Conservation (phyloP, 352 stramenopile genomes). For the Elongisporangium anandrum region DNA sequence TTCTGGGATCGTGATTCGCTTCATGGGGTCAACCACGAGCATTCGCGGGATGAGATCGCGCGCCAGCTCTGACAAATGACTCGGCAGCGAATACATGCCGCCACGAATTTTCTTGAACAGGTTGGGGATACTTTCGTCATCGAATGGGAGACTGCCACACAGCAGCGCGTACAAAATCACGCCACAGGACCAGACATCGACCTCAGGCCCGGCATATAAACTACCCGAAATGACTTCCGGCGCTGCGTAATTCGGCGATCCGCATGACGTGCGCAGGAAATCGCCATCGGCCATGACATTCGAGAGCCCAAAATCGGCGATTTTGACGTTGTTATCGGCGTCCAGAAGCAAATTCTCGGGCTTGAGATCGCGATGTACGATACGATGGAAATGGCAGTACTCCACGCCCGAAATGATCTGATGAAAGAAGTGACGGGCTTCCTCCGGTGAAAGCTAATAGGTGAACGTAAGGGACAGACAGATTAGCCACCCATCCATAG, state of each 20-base stretch:
- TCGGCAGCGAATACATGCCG: slow-evolving; percentile 98
- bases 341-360: slow-evolving; percentile 97
- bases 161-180: slow-evolving; percentile 99
- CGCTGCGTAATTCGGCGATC: slow-evolving; percentile 99
- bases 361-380: slow-evolving; percentile 99
- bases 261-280: slow-evolving; percentile 97
- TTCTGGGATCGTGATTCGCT: slow-evolving; percentile 98
- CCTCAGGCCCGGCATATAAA: slow-evolving; percentile 97
- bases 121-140: slow-evolving; percentile 98
- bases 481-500: neutral
- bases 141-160: slow-evolving; percentile 97
- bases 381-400: slow-evolving; percentile 99
- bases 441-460: slow-evolving; percentile 91
- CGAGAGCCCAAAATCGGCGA: slow-evolving; percentile 99
- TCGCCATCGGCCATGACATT: slow-evolving; percentile 99
- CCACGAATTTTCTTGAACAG: slow-evolving; percentile 99
- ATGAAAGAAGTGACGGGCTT: slow-evolving; percentile 99
- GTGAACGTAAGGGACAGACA: slow-evolving; percentile 4
- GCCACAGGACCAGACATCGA: slow-evolving; percentile 99
- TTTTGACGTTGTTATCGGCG: slow-evolving; percentile 99
- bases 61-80: slow-evolving; percentile 94
- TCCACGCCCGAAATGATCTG: slow-evolving; percentile 98
- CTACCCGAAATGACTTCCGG: slow-evolving; percentile 98
- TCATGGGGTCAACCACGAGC: slow-evolving; percentile 99
- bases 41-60: slow-evolving; percentile 97